Evolutionary conservation across 2,329 filamentous ascomycete genomes (phyloP).

Genomic region (Ilyonectria sp.): DNA sequence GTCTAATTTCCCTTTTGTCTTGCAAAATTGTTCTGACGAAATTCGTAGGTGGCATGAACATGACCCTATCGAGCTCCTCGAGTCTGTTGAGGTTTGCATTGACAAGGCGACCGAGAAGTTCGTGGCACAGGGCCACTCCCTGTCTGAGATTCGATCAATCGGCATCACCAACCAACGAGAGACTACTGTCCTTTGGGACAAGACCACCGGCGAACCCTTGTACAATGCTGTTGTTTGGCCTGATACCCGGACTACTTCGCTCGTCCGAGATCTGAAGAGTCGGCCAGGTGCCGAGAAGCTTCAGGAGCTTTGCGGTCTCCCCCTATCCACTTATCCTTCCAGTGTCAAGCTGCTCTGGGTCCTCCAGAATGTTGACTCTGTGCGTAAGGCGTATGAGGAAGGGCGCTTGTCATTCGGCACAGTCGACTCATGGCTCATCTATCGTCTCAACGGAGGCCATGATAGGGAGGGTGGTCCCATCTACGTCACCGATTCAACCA

Average conservation of each 20-base stretch:
- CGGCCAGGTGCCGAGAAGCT: constrained; percentile 78
- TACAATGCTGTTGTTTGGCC: constrained; percentile 93
- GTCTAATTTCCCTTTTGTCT: constrained; percentile 49
- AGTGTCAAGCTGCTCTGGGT: constrained; percentile 90
- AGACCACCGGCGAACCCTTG: constrained; percentile 82
- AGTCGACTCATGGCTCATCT: constrained; percentile 90
- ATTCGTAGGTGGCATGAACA: constrained; percentile 87
- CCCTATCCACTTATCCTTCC: constrained; percentile 90
- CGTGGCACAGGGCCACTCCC: constrained; percentile 76
- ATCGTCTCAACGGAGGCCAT: constrained; percentile 83
- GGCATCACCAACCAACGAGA: constrained; percentile 94
- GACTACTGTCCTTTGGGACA: constrained; percentile 89
- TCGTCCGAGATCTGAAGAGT: constrained; percentile 83
- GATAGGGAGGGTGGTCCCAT: constrained; percentile 69
- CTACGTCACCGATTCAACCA: constrained; percentile 88
- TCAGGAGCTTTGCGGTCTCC: constrained; percentile 81
- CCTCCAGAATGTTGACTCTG: constrained; percentile 77
- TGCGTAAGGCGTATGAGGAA: constrained; percentile 82
- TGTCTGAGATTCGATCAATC: constrained; percentile 80
- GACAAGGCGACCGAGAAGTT: constrained; percentile 82
- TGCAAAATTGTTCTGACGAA: constrained; percentile 17
- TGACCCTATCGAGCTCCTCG: constrained; percentile 82
- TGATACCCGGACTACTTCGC: constrained; percentile 80
- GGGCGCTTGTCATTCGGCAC: constrained; percentile 87
- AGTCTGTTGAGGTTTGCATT: constrained; percentile 84